A percentile compares a stretch with the other conserved stretches of the same genome.
Conservation (phyloP, 2,329 filamentous ascomycete species). For the Colletotrichum higginsianum region DNA sequence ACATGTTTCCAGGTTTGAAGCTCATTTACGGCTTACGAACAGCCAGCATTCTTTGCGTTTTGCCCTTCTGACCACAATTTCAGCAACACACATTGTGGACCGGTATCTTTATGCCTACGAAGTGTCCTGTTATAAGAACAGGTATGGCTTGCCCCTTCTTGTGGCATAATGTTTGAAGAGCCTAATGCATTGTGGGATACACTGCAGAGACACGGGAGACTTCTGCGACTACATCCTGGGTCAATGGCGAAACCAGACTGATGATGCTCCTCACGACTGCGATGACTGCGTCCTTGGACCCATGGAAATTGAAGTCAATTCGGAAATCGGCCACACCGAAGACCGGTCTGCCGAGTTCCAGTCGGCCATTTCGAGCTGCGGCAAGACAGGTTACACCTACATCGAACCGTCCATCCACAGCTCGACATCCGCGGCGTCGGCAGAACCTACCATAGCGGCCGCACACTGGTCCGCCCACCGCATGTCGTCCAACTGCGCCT, state of each 20-base stretch:
- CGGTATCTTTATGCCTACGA: neutral
- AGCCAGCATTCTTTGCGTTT: too few relatives aligned
- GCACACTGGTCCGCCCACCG: too few relatives aligned
- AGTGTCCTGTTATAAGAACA: conserved; percentile 1
- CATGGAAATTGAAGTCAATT: neutral
- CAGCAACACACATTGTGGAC: neutral
- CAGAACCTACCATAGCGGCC: too few relatives aligned
- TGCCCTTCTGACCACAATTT: too few relatives aligned
- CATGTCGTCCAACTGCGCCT: too few relatives aligned
- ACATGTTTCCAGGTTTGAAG: too few relatives aligned
- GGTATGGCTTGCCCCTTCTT: neutral
- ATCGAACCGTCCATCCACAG: too few relatives aligned
- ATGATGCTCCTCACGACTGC: neutral
- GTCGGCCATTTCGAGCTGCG: neutral
- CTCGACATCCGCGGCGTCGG: too few relatives aligned
- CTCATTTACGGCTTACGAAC: too few relatives aligned
- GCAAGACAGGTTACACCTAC: too few relatives aligned
- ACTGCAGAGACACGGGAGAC: neutral
- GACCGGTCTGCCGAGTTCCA: neutral
- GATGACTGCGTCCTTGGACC: neutral
- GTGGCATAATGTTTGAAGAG: too few relatives aligned
- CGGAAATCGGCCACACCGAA: neutral
- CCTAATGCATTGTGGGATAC: too few relatives aligned
- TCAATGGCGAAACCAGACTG: neutral
- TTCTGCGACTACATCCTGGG: conserved; percentile 1